Conservation (phyloP, 176 grass and related monocot species). For the Rhynchospora breviuscula region DNA sequence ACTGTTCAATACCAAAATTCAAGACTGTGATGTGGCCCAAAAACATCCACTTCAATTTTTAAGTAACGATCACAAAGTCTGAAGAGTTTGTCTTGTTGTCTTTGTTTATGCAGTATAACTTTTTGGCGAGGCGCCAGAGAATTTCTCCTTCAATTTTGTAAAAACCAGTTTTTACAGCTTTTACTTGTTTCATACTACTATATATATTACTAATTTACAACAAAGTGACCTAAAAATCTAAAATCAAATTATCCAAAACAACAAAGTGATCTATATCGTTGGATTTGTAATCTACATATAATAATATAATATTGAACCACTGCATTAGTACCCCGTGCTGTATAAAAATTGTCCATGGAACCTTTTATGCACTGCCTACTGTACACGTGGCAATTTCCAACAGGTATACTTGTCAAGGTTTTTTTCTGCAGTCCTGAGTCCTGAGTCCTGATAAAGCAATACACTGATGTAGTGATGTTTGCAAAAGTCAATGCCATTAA, state of each 20-base stretch:
- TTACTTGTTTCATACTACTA: too few relatives aligned
- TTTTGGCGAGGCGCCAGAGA: not conserved
- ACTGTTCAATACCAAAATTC: not conserved
- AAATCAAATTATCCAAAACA: too few relatives aligned
- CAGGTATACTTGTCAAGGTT: not conserved
- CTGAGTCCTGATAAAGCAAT: not conserved
- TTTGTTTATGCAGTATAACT: not conserved
- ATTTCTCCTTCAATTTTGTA: not conserved
- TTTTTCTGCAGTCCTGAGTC: not conserved
- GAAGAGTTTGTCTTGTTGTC: not conserved
- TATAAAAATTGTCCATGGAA: not conserved
- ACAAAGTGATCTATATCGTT: not conserved
- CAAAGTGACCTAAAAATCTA: too few relatives aligned
- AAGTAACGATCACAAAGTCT: not conserved
- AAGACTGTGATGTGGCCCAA: not conserved
- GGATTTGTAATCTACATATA: not conserved
- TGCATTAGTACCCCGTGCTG: not conserved
- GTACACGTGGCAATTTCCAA: not conserved
- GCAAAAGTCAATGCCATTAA: slow-evolving; percentile 27
- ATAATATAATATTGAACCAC: not conserved
- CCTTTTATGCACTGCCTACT: not conserved
- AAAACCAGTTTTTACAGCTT: not conserved
- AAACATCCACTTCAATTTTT: not conserved
- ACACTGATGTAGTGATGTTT: slow-evolving; percentile 7
- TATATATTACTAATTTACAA: too few relatives aligned